A percentile compares a stretch with the other conserved stretches of the same genome.
Conservation (phyloP, 2,329 filamentous ascomycete genomes). For the Penicillium sp. region DNA sequence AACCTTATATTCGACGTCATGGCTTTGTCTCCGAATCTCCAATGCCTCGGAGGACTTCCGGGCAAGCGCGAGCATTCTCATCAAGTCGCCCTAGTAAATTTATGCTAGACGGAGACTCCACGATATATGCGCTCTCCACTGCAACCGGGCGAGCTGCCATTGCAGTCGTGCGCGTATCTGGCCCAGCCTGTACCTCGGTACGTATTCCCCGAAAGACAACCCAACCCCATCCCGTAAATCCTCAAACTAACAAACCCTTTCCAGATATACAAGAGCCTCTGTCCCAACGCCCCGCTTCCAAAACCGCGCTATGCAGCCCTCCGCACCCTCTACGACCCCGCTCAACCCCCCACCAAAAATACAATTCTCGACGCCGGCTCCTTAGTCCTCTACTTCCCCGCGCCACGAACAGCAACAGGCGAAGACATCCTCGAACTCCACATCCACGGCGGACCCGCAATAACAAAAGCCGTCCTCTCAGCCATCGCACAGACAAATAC, state of each 20-base stretch:
- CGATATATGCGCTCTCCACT: slow-evolving; percentile 91
- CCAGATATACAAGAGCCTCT: slow-evolving; percentile 65
- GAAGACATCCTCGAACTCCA: slow-evolving; percentile 92
- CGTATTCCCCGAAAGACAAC: background rate
- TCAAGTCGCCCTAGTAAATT: slow-evolving; percentile 14
- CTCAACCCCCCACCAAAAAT: slow-evolving; percentile 34
- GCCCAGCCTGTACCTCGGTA: slow-evolving; percentile 69
- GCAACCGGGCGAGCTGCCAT: slow-evolving; percentile 84
- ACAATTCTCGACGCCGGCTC: slow-evolving; percentile 71
- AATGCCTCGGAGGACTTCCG: background rate
- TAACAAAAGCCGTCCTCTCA: slow-evolving; percentile 78
- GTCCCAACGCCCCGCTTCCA: slow-evolving; percentile 54
- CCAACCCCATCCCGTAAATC: background rate
- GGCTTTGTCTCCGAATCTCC: slow-evolving; percentile 5
- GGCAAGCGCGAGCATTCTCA: slow-evolving; percentile 26
- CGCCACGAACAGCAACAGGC: slow-evolving; percentile 80
- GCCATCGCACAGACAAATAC: slow-evolving; percentile 61
- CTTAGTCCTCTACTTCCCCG: slow-evolving; percentile 77
- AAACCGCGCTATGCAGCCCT: slow-evolving; percentile 67
- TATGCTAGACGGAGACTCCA: slow-evolving; percentile 46
- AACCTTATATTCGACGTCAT: slow-evolving; percentile 14
- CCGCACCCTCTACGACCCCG: slow-evolving; percentile 68
- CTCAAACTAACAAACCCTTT: slow-evolving; percentile 6
- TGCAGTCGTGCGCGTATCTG: slow-evolving; percentile 84
- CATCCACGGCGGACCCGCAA: slow-evolving; percentile 87